phyloP scores from a whole-genome alignment of 805 yeast genomes.

The Ogataea ramenticola region DNA sequence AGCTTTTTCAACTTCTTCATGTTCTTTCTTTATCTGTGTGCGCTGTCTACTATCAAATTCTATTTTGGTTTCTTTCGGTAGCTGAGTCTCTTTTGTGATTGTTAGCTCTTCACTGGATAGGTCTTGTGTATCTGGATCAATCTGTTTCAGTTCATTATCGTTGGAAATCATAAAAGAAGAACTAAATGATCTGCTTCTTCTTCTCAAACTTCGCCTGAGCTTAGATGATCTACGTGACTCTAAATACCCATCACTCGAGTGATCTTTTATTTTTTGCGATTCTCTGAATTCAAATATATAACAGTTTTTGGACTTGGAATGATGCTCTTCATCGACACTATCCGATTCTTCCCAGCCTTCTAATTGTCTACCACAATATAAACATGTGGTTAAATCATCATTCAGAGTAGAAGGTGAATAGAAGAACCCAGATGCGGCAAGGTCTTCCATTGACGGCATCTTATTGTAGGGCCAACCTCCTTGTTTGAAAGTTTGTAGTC shows the following conservation, averaged over 20 bases:
- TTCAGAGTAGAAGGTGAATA: slow-evolving; percentile 40
- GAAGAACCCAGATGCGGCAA: slow-evolving; percentile 62
- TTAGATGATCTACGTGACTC: background rate
- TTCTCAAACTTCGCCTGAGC: background rate
- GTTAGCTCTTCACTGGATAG: background rate
- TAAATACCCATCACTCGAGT: background rate
- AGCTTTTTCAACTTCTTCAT: too few species aligned
- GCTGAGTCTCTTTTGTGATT: background rate
- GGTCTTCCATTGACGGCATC: slow-evolving; percentile 30
- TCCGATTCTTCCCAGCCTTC: slow-evolving; percentile 72
- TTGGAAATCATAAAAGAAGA: background rate
- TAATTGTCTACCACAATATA: slow-evolving; percentile 53
- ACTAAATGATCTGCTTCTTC: slow-evolving; percentile 1
- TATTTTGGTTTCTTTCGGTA: background rate
- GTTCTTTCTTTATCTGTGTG: background rate
- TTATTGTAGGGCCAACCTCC: slow-evolving; percentile 40
- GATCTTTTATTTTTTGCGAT: background rate
- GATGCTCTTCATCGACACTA: slow-evolving; percentile 55
- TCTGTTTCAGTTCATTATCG: background rate
- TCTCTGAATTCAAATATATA: slow-evolving; percentile 24
- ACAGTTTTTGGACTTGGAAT: slow-evolving; percentile 34
- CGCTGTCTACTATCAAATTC: background rate
- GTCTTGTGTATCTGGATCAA: background rate
- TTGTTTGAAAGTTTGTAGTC: slow-evolving; percentile 33
- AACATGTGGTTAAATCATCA: slow-evolving; percentile 54